phyloP scores from a whole-genome alignment of 2,329 filamentous ascomycete genomes.

The Eutypella sp. region DNA sequence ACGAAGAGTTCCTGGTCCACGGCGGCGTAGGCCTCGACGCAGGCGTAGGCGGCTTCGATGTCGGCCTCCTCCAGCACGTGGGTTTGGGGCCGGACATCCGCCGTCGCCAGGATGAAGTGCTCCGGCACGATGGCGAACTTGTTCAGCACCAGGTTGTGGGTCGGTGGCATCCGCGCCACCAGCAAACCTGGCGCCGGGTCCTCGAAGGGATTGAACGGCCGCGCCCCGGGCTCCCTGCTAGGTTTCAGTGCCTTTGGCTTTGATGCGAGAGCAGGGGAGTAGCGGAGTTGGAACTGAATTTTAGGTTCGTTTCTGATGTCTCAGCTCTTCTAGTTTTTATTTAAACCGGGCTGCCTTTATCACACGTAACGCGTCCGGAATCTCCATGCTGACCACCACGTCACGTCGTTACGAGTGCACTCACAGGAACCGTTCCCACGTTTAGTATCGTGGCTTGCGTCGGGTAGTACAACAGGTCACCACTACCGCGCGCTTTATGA shows the following conservation, averaged over 20 bases:
- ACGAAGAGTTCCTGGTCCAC: conserved; percentile 46
- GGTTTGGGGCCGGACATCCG: conserved; percentile 58
- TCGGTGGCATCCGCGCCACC: conserved; percentile 47
- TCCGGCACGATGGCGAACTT: conserved; percentile 68
- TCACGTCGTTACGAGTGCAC: too few species aligned
- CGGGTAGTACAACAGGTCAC: background rate
- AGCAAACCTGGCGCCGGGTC: conserved; percentile 50
- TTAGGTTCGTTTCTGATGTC: too few species aligned
- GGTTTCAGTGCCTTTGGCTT: conserved; percentile 51
- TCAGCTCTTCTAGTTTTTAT: too few species aligned
- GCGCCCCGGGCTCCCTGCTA: conserved; percentile 32
- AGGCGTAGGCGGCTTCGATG: conserved; percentile 56
- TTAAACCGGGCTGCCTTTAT: too few species aligned
- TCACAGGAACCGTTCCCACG: conserved; percentile 33
- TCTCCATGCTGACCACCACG: too few species aligned
- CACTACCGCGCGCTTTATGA: background rate
- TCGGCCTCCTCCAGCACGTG: conserved; percentile 57
- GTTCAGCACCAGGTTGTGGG: conserved; percentile 65
- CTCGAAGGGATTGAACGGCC: conserved; percentile 59
- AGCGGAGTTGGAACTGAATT: conserved; percentile 65
- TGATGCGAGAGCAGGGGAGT: conserved; percentile 61
- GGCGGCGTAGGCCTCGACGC: conserved; percentile 50
- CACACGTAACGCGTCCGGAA: too few species aligned
- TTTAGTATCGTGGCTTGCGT: conserved; percentile 1
- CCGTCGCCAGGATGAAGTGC: conserved; percentile 69